Conservation (phyloP, 106 monocot genomes). For the Alisma plantagoaquatica region DNA sequence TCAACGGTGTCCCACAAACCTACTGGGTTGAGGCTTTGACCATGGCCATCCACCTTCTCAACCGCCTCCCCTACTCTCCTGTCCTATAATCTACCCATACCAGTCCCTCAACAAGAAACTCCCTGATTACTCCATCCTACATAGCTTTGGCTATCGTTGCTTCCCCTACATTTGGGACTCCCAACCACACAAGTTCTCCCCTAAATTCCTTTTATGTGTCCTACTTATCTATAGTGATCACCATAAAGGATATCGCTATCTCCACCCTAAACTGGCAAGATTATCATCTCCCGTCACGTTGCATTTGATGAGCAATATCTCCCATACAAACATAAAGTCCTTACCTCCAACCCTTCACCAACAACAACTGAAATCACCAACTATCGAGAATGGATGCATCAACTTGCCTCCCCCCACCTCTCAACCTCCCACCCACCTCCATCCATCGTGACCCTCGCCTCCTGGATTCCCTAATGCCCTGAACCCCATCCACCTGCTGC, state of each 20-base stretch:
- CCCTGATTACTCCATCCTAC: background rate
- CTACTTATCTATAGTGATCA: background rate
- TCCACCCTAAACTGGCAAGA: background rate
- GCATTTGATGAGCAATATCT: background rate
- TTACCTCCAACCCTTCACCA: too few relatives aligned
- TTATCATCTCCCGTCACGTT: background rate
- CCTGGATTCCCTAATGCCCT: too few relatives aligned
- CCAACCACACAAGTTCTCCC: background rate
- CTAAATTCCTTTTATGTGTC: background rate
- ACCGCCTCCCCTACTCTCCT: background rate
- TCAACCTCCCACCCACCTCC: too few relatives aligned
- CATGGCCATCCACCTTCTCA: background rate
- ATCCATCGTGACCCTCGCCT: too few relatives aligned
- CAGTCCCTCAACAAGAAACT: background rate
- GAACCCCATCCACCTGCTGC: too few relatives aligned
- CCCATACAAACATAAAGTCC: too few relatives aligned
- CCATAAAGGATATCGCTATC: conserved; percentile 3
- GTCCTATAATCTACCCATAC: background rate
- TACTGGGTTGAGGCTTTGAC: conserved; percentile 5
- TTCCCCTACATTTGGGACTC: background rate
- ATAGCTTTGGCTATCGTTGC: conserved; percentile 3
- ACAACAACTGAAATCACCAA: too few relatives aligned
- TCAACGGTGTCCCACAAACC: background rate
- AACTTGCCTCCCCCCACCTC: too few relatives aligned
- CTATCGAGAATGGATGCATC: too few relatives aligned